Evolutionary conservation across 176 grass and related monocot genomes (phyloP).

Genomic region (Microstegium vimineum): DNA sequence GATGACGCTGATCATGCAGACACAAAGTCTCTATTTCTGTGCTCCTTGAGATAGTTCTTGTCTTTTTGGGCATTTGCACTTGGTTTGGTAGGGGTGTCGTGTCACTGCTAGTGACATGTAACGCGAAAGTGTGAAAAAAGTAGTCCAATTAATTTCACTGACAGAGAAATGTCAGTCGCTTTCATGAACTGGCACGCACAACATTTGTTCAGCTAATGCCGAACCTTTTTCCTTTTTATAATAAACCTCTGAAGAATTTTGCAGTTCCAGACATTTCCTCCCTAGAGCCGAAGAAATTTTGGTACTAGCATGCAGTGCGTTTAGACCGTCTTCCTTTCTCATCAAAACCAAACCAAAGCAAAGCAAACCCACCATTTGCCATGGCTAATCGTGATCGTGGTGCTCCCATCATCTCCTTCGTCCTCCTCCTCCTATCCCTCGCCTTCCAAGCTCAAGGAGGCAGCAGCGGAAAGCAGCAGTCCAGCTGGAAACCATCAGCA

Average conservation of each 20-base stretch:
- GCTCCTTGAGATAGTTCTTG: too few species aligned
- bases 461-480: too few species aligned
- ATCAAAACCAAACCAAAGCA: too few species aligned
- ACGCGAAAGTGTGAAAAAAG: not conserved
- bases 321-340: too few species aligned
- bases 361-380: not conserved
- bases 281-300: too few species aligned
- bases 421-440: not conserved
- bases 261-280: not conserved
- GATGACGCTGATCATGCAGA: too few species aligned
- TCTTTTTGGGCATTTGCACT: too few species aligned
- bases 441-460: not conserved
- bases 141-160: not conserved
- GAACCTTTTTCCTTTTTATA: not conserved
- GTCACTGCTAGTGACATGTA: too few species aligned
- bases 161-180: not conserved
- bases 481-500: too few species aligned
- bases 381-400: not conserved
- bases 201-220: not conserved
- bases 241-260: too few species aligned
- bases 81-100: not conserved
- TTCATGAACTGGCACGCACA: conserved; percentile 25
- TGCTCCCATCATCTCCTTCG: not conserved
- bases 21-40: too few species aligned
- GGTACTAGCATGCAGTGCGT: too few species aligned